Evolutionary conservation across 352 stramenopile species (phyloP), one percentile per base, ranked within the genome.

Genomic region (Nothophytophthora sp.): DNA sequence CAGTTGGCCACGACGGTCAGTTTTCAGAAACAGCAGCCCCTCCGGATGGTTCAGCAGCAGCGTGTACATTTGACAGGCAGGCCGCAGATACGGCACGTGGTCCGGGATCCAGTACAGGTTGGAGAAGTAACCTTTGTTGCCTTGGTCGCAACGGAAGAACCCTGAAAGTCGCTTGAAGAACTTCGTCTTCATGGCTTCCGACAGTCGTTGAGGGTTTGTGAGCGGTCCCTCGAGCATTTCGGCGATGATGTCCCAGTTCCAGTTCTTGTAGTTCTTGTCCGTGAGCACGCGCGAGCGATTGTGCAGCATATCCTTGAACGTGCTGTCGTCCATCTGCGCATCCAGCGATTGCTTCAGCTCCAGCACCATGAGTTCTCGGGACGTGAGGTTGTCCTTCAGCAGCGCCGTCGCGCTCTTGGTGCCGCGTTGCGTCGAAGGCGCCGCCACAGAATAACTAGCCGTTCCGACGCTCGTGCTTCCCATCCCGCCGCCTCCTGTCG

Each of bases 171-270:
- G 84, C 57, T 96, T 96, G 55, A 96, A 95, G 50, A 96, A 96
- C 62, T 96, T 96, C 13, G 88, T 96, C 62, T 93, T 95, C 82
- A 96, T 95, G 3, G 87, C 86, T 55, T 96, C 88, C 0, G 85
- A 95, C 1, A 95, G 72, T 5, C 87, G 75, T 42, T 91, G 80
- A 1, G 84, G 86, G 51, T 96, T 95, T 5, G 86, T 92, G 12
- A 96, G 59, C 16, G 86, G 79, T 2, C 88, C 88, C 63, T 95
- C 86, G 0, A 96, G 63, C 60, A 96, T 72, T 48, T 96, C 86
- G 1, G 86, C 88, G 54, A 96, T 95, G 49, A 96, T 90, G 44
- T 95, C 84, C 88, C 88, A 96, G 55, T 96, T 94, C 88, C 88
- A 96, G 49, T 92, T 92, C 37, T 79, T 93, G 62, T 89, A 96